Conservation (phyloP, 1,284 basidiomycete genomes). For the Moniliophthora roreri region DNA sequence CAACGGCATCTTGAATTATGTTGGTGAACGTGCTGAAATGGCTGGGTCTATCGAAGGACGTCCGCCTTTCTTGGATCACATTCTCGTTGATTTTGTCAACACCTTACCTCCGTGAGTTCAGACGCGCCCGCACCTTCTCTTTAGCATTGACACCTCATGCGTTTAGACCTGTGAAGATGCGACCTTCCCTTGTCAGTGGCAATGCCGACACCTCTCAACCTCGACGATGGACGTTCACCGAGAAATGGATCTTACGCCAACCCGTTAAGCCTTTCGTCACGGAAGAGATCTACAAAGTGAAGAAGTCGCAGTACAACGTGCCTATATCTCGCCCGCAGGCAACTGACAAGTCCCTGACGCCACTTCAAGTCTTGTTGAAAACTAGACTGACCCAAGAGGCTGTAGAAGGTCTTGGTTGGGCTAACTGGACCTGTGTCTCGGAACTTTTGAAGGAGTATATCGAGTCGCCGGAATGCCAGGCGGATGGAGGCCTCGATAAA, state of each 20-base stretch:
- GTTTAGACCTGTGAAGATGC: constrained; percentile 12
- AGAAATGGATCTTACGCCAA: constrained; percentile 18
- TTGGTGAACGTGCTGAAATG: constrained; percentile 18
- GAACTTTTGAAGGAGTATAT: constrained; percentile 1
- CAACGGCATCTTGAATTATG: constrained; percentile 10
- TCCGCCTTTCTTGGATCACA: constrained; percentile 17
- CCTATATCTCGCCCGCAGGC: constrained; percentile 4
- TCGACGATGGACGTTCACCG: constrained; percentile 11
- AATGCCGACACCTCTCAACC: background rate
- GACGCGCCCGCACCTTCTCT: no score
- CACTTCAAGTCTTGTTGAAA: background rate
- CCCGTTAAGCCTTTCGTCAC: constrained; percentile 17
- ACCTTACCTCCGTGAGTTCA: constrained; percentile 14
- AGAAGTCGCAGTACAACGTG: constrained; percentile 15
- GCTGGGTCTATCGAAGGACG: constrained; percentile 16
- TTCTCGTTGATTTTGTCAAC: constrained; percentile 15
- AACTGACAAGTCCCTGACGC: background rate
- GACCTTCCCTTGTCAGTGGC: constrained; percentile 1
- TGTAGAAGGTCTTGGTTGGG: constrained; percentile 2
- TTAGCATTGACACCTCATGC: background rate
- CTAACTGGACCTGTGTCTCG: constrained; percentile 1
- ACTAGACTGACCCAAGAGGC: constrained; percentile 1
- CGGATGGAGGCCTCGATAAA: constrained; percentile 6
- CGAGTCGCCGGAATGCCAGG: background rate
- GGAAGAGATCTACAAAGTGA: constrained; percentile 14